Evolutionary conservation across 176 grass and related monocot genomes (phyloP).

Genomic region (Musa beccarii): DNA sequence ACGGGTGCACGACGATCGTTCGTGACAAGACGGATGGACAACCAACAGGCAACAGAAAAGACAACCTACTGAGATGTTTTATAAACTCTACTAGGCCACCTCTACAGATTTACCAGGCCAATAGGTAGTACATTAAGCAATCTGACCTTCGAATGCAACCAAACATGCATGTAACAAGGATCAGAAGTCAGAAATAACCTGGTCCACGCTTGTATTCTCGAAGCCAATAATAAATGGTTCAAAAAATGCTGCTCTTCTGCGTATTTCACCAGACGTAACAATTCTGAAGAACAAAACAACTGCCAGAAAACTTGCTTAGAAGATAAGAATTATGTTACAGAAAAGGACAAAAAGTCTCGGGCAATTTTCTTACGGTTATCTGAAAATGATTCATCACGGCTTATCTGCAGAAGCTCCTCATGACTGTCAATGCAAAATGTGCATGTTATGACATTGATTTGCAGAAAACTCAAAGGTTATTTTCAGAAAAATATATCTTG

Average conservation of each 20-base stretch:
- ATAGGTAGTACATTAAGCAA: background rate
- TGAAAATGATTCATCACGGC: constrained; percentile 50
- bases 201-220: constrained; percentile 39
- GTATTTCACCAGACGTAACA: constrained; percentile 70
- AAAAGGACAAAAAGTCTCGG: constrained; percentile 11
- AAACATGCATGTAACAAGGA: background rate
- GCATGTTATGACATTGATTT: constrained; percentile 21
- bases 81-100: no score
- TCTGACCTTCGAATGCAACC: background rate
- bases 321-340: constrained; percentile 20
- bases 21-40: no score
- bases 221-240: constrained; percentile 76
- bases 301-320: constrained; percentile 12
- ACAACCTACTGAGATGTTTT: no score
- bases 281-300: constrained; percentile 97
- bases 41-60: no score
- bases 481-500: background rate
- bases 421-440: constrained; percentile 48
- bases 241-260: constrained; percentile 69
- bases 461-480: background rate
- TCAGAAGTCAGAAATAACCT: constrained; percentile 31
- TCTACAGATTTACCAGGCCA: no score
- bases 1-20: no score
- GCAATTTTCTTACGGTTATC: constrained; percentile 57
- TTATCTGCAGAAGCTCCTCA: constrained; percentile 70